Evolutionary conservation across 352 stramenopile species (phyloP).

Genomic region (Globisporangium ultimum): DNA sequence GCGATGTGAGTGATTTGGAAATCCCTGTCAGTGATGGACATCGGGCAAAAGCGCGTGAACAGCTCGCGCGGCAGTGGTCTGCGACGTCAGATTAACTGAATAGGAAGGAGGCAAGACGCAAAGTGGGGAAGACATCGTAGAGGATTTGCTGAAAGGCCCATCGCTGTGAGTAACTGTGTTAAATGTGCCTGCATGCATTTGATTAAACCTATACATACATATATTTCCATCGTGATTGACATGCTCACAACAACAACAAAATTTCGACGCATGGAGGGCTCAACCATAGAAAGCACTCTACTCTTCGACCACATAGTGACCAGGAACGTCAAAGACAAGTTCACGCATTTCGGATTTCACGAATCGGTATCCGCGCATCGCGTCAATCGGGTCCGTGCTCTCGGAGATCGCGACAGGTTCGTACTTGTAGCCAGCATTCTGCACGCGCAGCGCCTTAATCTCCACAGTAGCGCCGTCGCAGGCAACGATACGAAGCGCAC

Average conservation of each 20-base stretch:
- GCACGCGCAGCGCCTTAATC: conserved; percentile 33
- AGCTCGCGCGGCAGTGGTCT: conserved; percentile 60
- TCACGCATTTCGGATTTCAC: conserved; percentile 34
- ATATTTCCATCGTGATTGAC: neutral
- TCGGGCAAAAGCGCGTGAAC: conserved; percentile 53
- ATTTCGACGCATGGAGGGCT: neutral
- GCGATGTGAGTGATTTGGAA: conserved; percentile 26
- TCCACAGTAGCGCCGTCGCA: conserved; percentile 41
- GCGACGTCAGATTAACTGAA: conserved; percentile 28
- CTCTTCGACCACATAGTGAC: conserved; percentile 45
- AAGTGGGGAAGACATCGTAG: neutral
- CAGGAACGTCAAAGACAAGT: conserved; percentile 40
- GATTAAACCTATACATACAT: conserved; percentile 5
- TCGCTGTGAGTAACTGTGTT: neutral
- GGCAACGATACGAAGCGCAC: conserved; percentile 42
- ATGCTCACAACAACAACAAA: neutral
- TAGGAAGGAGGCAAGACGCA: neutral
- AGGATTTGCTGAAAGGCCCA: too few relatives aligned
- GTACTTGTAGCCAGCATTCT: conserved; percentile 53
- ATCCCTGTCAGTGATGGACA: conserved; percentile 48
- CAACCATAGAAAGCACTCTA: conserved; percentile 9
- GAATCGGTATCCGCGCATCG: conserved; percentile 58
- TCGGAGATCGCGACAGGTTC: conserved; percentile 12
- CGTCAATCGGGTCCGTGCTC: conserved; percentile 30
- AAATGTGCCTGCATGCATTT: conserved; percentile 6